Evolutionary conservation across 805 yeast genomes (phyloP), one percentile per base, ranked within the genome.

Genomic region (Saccharomyces eubayanus): DNA sequence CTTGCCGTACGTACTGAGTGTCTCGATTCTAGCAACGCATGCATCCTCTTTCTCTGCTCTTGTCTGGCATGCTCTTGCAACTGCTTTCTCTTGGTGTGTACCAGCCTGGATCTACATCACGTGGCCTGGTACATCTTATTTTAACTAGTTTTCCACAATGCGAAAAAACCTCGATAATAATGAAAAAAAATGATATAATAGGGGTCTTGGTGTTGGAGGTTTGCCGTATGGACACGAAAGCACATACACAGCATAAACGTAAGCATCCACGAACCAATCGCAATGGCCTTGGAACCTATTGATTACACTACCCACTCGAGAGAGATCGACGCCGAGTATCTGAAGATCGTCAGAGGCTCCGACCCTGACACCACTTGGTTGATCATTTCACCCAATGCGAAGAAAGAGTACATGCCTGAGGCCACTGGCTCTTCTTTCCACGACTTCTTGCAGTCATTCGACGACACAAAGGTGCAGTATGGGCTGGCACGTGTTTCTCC

Each of bases 401-500:
- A 76, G 41, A 73, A 70, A 54, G 72, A 74, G 57, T 72, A 76
- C 66, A 59, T 68, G 55, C 75, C 78, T 58, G 62, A 72, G 59
- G 66, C 70, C 59, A 68, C 80, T 5, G 94, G 92, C 48, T 70
- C 76, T 49, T 83, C 79, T 53, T 82, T 94, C 62, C 76, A 76
- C 46, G 96, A 89, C 53, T 89, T 94, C 65, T 82, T 88, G 43
- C 83, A 80, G 40, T 81, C 87, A 57, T 92, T 94, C 68, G 85
- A 84, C 61, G 97, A 92, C 60, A 87, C 95, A 2, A 81, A 83
- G 55, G 89, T 91, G 56, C 96, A 91, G 74, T 94, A 85, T 64
- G 99, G 98, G 45, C 77, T 94, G 55, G 87, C 89, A 45, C 81
- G 96, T 52, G 89, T 92, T 48, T 82, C 83, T 54, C 96, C 92